Percentiles rank a stretch among this genome's conserved stretches.
phyloP scores from a whole-genome alignment of 495 filamentous ascomycete species.

The Parmelia sp. region DNA sequence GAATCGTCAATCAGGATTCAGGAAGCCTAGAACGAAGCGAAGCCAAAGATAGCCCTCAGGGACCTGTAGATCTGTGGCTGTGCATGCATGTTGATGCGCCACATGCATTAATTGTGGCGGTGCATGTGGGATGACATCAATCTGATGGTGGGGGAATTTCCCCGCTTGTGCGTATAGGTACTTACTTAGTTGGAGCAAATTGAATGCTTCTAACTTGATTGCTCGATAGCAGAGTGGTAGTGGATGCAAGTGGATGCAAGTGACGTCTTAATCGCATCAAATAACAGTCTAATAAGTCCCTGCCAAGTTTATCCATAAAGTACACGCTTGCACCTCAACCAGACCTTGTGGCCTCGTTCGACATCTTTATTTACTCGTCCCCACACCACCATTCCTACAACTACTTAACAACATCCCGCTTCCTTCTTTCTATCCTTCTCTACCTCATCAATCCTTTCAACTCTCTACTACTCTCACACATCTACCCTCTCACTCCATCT shows the following conservation, averaged over 20 bases:
- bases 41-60: not conserved
- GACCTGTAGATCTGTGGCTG: slow-evolving; percentile 15
- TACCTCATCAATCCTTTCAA: not conserved
- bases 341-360: not conserved
- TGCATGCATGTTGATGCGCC: slow-evolving; percentile 3
- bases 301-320: not conserved
- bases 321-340: not conserved
- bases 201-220: no score
- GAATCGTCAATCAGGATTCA: no score
- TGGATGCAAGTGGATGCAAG: not conserved
- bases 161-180: no score
- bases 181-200: no score
- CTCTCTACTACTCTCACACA: no score
- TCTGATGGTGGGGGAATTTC: not conserved
- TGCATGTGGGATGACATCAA: slow-evolving; percentile 6
- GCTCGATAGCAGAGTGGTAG: no score
- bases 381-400: not conserved
- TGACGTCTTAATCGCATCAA: slow-evolving; percentile 8
- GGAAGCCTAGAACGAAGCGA: no score
- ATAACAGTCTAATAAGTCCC: not conserved
- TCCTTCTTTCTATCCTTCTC: not conserved
- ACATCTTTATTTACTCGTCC: not conserved
- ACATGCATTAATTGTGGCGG: not conserved
- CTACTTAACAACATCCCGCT: not conserved
- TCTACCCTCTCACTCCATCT: not conserved